Base-by-base conservation (phyloP, 768 basidiomycete genomes). In the button mushroom (Agaricus bisporus) region DNA sequence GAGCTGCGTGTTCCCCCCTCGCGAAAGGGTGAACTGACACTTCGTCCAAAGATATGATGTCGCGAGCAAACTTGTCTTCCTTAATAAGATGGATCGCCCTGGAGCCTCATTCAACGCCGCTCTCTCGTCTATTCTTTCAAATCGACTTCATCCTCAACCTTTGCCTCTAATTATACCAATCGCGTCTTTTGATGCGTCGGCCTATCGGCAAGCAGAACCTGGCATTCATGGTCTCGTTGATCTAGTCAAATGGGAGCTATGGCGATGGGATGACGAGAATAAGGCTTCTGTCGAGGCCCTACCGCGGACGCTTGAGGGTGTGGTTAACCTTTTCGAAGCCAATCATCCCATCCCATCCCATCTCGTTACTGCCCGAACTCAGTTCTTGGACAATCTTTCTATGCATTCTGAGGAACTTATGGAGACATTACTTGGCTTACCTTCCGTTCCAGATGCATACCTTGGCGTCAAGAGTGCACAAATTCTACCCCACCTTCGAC, bases 1-100 rank as follows among this genome's bases (percentile, higher is more conserved):
- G 29, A 47, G 59, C 55, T 45, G 73, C 68, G 66, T 74, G 63
- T 72, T 65, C 63, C 38, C 41, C 18, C 12, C 36, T 10, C 32
- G 5, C 20, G 22, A 12, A 14, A 29, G 41, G 10, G 12, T 48
- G 57, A 41, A 48, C 41, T 51, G 18, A 5, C 22, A 37, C 51
- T 32, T 18, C 32, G 2, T 9, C 17, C 3, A 9, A 5, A 94
- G 91, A 62, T 91, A 94, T 67, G 76, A 75, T n/a, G 92, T 94
- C 5, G 69, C 79, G 1, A 86, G 88, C 11, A 75, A 89, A 49
- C 77, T 94, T 48, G 73, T 93, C 59, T 91, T 93, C 67, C 67
- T 93, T 54, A 94, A 94, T 72, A 94, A 94, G 66, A 76, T 93
- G 42, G 91, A 94, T 66, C 82, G 91, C 46, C 80, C 91, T 25